Evolutionary conservation across 495 filamentous ascomycete genomes (phyloP), one percentile per base, ranked within the genome.

Genomic region (Xylaria curta): DNA sequence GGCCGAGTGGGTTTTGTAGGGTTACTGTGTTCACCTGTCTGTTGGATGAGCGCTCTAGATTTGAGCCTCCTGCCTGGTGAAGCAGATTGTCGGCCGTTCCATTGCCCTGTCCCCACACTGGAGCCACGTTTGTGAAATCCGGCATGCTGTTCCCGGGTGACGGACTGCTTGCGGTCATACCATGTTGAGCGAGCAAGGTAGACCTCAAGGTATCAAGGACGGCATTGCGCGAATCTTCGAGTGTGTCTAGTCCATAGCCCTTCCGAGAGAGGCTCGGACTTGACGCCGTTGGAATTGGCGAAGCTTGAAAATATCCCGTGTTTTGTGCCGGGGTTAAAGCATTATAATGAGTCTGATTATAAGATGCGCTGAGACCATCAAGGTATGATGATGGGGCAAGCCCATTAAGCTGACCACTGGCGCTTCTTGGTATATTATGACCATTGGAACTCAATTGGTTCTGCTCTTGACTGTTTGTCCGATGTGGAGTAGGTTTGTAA

Each of bases 401-500:
- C 36, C 72, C 68, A 21, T 74, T 72, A 28, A 75, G 60, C 53
- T 77, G 78, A 12, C 66, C 58, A 5, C 74, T 65, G 21, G 71
- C 69, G 53, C 72, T 75, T 69, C 74, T 78, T 17, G 77, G 77
- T 74, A 77, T 51, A 33, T 71, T 71, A 58, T 74, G 69, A 24
- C 71, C 74, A 26, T 58, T 71, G 36, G 61, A 31, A 28, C 60
- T 58, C 24, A 70, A 68, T 36, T 71, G 72, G 31, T 74, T 75
- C 15, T 73, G 72, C 13, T 72, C 69, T 69, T 73, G 77, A 44
- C 74, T 78, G 53, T 67, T 38, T 13, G 76, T 66, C 47, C 70
- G 72, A 51, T 72, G 72, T 9, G 79, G 76, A n/a, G 71, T 77
- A 13, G 82, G 80, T 7, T 72, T 76, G 56, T 81, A 81, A 58